Base-by-base conservation (phyloP, 176 grass and related monocot species). In the Aegilops longissima region DNA sequence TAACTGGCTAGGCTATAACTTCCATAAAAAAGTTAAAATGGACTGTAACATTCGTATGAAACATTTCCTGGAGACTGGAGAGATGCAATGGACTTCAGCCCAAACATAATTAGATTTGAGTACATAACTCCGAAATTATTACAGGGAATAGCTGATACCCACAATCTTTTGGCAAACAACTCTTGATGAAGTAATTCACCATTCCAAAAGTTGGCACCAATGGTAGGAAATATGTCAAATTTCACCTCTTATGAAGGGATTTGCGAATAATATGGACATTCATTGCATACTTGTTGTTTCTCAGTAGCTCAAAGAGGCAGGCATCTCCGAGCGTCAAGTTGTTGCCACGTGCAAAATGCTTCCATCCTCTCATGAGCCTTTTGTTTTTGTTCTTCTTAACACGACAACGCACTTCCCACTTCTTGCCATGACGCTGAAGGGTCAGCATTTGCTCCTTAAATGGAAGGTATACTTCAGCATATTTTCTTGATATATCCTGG, bases 261-360 rank as follows among this genome's bases (percentile, higher is more conserved):
- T 25, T 51, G 7, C 24, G 40, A 75, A 75, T 18, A 42, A 75
- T 51, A 75, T 75, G 3, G 13, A 75, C 72, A 17, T 3, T 51
- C 72, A 51, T 51, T 3, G 5, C 47, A 44, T 75, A 75, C 72
- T 75, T 40, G 4, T 75, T 75, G 12, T 47, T 74, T 14, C 27
- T 27, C n/a, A 75, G 24, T 51, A 44, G 42, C 42, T 75, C 72
- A 5, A 75, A 75, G 42, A 75, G 42, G 5, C 72, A 75, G 23
- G 9, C 16, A 75, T 51, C 42, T 52, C 87, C 93, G 5, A 90
- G 9, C 10, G 2, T 9, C 73, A 94, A 61, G n/a, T 51, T 75
- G 39, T 90, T 94, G 17, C 83, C 87, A 16, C 3, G 3, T 4
- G 59, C 85, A 21, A 92, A 90, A 2, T 45, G 14, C 4, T 3